Base-by-base conservation (phyloP, 1,284 basidiomycete species). In the Irpex sp. region DNA sequence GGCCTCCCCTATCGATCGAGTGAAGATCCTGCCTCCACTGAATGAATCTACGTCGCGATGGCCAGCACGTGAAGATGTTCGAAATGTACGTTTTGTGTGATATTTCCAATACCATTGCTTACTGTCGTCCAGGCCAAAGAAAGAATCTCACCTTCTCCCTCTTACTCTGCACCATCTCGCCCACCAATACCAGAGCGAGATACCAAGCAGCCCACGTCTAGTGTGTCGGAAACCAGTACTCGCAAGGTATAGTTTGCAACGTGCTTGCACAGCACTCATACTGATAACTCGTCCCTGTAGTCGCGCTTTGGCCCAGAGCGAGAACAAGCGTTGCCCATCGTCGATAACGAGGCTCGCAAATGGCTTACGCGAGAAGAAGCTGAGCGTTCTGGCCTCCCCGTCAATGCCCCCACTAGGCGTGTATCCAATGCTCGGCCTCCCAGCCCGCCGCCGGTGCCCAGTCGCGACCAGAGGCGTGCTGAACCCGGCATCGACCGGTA, bases 361-460 rank as follows among this genome's bases (percentile, higher is more conserved):
- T 56, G 54, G 54, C 54, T 56, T 26, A 56, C 54, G 21, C 54
- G 54, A 9, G 54, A 56, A 56, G 54, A 56, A 26, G 54, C 54
- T 36, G 54, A 31, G 54, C 54, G 54, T 36, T 56, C 54, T 34
- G 54, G 54, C 13, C 31, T 56, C 7, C 21, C n/a, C 34, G 7
- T 26, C n/a, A 11, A 17, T 34, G 19, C 54, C 11, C 31, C 26
- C 54, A 51, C 5, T 8, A 17, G 13, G 19, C 49, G 49, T 17
- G 17, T 7, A 7, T 56, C 31, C 54, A 56, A 56, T 34, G 26
- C 11, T 34, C 26, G 54, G 21, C 21, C 54, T 36, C 54, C 26
- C 34, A 34, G 26, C 26, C 54, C 21, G 11, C 13, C 21, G 19
- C 8, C 54, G 9, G 9, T 21, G 5, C 9, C 54, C 9, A 34